Evolutionary conservation across 805 yeast species (phyloP), one percentile per base, ranked within the genome.

Genomic region (Spathaspora hagerdaliae): DNA sequence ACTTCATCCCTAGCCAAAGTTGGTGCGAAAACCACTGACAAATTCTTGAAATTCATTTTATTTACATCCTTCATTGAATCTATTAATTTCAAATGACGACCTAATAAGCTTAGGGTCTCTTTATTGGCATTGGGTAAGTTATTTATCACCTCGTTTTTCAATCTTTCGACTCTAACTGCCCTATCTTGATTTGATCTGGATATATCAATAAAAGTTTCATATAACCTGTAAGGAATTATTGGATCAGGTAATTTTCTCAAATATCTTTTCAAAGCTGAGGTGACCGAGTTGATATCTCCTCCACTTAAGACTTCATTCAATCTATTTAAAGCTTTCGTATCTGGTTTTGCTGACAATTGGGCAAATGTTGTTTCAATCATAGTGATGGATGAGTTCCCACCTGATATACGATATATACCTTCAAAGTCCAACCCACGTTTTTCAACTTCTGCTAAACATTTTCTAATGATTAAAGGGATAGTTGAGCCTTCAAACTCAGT

Each of bases 21-120:
- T 3, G 99, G 98, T 1, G 97, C 96, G 73, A 94, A 94, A 7
- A 92, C 97, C 38, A 94, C 88, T 0, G 96, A 83, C 43, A 94
- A 66, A 57, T 94, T 90, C 63, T 82, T 82, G 54, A 78, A 71
- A 36, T 78, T 87, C 99, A 94, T 94, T 61, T 91, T 75, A 60
- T 91, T 94, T 38, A 65, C 59, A 10, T 63, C 63, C 38, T 79
- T 72, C 59, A 74, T 71, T 27, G 69, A 61, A 35, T 81, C 78
- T 31, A 94, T 83, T 45, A 69, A 64, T 39, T 73, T 65, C 52
- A 94, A 70, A 69, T 94, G 99, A 38, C 67, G 67, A 41, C 85
- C 69, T 35, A 94, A 67, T 37, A 68, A 53, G 46, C 65, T 69
- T 50, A 94, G 65, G 2, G 86, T 77, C 33, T 67, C 71, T 41